Evolutionary conservation across 2,329 filamentous ascomycete genomes (phyloP).

Genomic region (Pyricularia sp.): DNA sequence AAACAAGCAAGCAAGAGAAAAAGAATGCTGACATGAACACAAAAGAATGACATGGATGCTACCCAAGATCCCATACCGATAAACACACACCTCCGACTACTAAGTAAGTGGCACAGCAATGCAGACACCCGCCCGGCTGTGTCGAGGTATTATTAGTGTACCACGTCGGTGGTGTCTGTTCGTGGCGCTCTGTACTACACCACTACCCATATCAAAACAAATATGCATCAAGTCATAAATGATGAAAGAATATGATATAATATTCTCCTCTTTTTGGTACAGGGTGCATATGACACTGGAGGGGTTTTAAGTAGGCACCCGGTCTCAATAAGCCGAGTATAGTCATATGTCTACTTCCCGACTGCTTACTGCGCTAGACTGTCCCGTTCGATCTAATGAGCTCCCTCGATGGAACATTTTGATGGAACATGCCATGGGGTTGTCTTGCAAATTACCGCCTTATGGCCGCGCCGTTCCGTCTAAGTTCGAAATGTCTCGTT

Average conservation of each 20-base stretch:
- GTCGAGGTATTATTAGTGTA: background rate
- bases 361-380: background rate
- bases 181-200: background rate
- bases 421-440: background rate
- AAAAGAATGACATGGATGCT: background rate
- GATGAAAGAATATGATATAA: background rate
- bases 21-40: background rate
- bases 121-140: background rate
- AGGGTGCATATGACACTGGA: background rate
- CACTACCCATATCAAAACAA: background rate
- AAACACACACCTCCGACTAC: background rate
- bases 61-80: background rate
- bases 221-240: background rate
- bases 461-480: background rate
- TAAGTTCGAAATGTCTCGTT: background rate
- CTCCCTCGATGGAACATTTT: background rate
- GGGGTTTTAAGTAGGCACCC: background rate
- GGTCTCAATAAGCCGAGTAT: background rate
- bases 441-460: background rate
- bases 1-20: background rate
- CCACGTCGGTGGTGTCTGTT: background rate
- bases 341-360: background rate
- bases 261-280: background rate
- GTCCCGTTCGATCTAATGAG: background rate
- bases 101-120: background rate